These are phyloP conservation scores for Phaeotremella fagi DNA, from an alignment of 768 basidiomycete genomes.

Conservation along the genomic window DNA sequence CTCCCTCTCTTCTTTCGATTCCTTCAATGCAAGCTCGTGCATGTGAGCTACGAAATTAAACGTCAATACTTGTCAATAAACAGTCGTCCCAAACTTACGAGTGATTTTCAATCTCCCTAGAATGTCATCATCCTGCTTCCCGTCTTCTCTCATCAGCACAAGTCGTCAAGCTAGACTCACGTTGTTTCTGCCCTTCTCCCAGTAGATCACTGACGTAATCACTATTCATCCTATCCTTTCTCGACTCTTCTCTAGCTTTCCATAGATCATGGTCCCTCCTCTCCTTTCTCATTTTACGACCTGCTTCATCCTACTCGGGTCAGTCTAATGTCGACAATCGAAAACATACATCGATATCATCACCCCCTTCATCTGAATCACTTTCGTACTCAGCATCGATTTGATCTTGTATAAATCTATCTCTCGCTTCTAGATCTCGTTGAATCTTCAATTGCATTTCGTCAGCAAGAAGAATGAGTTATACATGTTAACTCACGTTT, in stretches of 20 bases:
- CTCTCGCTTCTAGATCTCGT: slow-evolving; percentile 28
- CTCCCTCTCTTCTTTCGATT: slow-evolving; percentile 31
- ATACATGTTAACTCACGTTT: slow-evolving; percentile 29
- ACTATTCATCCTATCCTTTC: slow-evolving; percentile 11
- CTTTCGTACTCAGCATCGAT: slow-evolving; percentile 31
- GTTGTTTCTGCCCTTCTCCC: background rate
- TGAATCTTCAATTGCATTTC: slow-evolving; percentile 26
- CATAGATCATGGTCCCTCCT: slow-evolving; percentile 10
- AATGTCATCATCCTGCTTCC: slow-evolving; percentile 9
- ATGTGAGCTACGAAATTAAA: slow-evolving; percentile 14
- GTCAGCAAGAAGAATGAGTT: too few species aligned
- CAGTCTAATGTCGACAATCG: background rate
- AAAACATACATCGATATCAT: slow-evolving; percentile 18
- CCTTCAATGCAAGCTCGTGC: slow-evolving; percentile 31
- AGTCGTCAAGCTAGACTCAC: background rate
- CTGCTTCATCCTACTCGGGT: slow-evolving; percentile 18
- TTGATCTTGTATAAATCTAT: slow-evolving; percentile 36
- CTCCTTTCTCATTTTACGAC: slow-evolving; percentile 23
- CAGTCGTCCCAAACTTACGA: slow-evolving; percentile 13
- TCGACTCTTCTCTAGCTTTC: background rate
- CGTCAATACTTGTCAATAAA: slow-evolving; percentile 1
- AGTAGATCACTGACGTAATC: slow-evolving; percentile 20
- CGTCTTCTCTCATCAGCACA: background rate
- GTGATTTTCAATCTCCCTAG: slow-evolving; percentile 4
- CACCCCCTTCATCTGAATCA: slow-evolving; percentile 19